Evolutionary conservation across 2,329 filamentous ascomycete genomes (phyloP).

Genomic region (Aspergillus proliferans): DNA sequence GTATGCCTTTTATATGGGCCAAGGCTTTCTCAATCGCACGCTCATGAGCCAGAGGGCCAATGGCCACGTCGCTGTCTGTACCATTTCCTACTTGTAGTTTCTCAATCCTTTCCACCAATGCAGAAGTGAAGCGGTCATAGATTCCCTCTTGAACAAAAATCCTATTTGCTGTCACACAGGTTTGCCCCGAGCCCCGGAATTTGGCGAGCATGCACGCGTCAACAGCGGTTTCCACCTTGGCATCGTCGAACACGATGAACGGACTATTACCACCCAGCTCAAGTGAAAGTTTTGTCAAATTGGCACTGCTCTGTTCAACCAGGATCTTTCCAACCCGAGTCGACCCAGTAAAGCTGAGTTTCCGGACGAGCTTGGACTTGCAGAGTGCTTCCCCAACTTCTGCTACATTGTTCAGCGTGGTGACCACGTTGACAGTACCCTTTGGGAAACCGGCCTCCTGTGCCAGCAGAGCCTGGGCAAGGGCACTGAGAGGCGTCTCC

Average conservation of each 20-base stretch:
- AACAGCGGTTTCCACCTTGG: constrained; percentile 43
- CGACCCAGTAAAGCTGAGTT: constrained; percentile 9
- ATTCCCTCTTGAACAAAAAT: constrained; percentile 6
- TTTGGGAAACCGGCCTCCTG: neutral
- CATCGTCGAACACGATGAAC: constrained; percentile 56
- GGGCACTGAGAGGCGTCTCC: constrained; percentile 26
- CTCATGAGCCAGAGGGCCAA: constrained; percentile 6
- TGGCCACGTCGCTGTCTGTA: neutral
- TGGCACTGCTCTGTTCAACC: constrained; percentile 33
- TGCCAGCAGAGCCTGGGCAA: constrained; percentile 20
- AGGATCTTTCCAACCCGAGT: constrained; percentile 7
- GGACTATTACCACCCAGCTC: constrained; percentile 58
- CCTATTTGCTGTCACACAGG: constrained; percentile 10
- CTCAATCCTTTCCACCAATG: constrained; percentile 1
- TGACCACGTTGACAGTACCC: constrained; percentile 3
- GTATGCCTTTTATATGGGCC: neutral
- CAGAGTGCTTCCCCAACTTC: constrained; percentile 5
- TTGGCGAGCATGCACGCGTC: constrained; percentile 4
- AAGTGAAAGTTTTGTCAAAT: constrained; percentile 54
- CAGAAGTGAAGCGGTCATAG: constrained; percentile 3
- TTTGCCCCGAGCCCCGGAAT: constrained; percentile 8
- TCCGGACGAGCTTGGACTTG: constrained; percentile 3
- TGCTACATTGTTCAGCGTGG: constrained; percentile 2
- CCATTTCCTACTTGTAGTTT: constrained; percentile 5
- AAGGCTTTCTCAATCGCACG: constrained; percentile 1